These are phyloP conservation scores for Vigna unguiculata DNA, from an alignment of 306 rosid species.

Conservation along the genomic window DNA sequence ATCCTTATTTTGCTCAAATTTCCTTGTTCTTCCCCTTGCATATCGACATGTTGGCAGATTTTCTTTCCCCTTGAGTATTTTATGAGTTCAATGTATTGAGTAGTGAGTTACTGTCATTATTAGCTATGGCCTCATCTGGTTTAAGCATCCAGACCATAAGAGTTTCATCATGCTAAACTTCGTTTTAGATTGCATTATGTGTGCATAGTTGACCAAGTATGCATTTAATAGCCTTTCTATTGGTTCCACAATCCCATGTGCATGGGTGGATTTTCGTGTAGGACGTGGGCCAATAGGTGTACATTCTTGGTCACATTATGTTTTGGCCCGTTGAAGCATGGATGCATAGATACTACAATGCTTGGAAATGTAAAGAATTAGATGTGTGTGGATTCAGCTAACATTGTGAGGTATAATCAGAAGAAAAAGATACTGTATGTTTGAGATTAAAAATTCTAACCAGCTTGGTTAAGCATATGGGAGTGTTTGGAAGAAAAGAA, in stretches of 20 bases:
- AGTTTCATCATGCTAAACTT: not conserved
- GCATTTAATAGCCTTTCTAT: slow-evolving; percentile 10
- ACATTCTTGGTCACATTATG: not conserved
- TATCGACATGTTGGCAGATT: not conserved
- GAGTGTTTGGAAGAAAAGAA: not conserved
- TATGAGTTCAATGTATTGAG: not conserved
- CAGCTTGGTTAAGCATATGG: not conserved
- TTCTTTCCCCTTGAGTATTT: not conserved
- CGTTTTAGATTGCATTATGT: not conserved
- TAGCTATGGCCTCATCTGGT: not conserved
- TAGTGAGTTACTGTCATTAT: not conserved
- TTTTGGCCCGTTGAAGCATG: slow-evolving; percentile 10
- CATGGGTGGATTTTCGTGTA: slow-evolving; percentile 14
- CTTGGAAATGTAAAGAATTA: not conserved
- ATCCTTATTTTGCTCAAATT: slow-evolving; percentile 17
- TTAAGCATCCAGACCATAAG: not conserved
- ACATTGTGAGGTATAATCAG: not conserved
- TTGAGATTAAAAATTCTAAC: slow-evolving; percentile 1
- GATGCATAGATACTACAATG: not conserved
- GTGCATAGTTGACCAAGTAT: not conserved
- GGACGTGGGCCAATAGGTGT: slow-evolving; percentile 6
- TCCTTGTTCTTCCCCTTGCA: not conserved
- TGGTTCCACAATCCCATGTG: slow-evolving; percentile 23
- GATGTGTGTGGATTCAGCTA: not conserved
- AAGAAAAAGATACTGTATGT: not conserved